Evolutionary conservation across 2,329 filamentous ascomycete species (phyloP), one percentile per base, ranked within the genome.

Genomic region (Aspergillus sp.): DNA sequence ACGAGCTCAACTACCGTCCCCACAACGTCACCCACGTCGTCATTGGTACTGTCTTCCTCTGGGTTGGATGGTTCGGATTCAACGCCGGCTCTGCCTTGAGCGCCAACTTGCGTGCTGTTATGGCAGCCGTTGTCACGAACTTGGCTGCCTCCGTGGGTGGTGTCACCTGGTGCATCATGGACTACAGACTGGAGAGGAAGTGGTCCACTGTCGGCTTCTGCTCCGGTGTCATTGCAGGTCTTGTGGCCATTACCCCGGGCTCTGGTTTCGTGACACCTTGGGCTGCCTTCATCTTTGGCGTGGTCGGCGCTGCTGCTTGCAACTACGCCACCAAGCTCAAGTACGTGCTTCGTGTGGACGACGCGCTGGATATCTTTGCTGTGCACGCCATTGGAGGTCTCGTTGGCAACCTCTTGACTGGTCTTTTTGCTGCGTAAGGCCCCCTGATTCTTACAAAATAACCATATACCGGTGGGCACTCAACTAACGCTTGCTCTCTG

Each of bases 11-110:
- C 80, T 96, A 94, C 77, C 89, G 92, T 54, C 92, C 92, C 8
- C 92, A 96, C 81, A 96, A 96, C 70, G 91, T 96, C 50, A 95
- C 92, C 3, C 91, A 96, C 75, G 92, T 96, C 67, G 91, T 96
- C 55, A 90, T 96, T 58, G 92, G 92, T 30, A 96, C 92, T 3
- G 91, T 96, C 50, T 96, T 96, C 79, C 87, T 96, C 15, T 96
- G 92, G 92, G 90, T 96, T 15, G 92, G 92, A 57, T 96, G 92
- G 92, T 96, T 96, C 71, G 92, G 92, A 51, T 96, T 96, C 86
- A 96, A 96, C 70, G 91, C 90, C 53, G 92, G 92, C 65, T 92
- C 89, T 15, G 92, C 91, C 13, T 81, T 95, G 58, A 83, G 88
- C 52, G 91, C 91, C 54, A 96, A 95, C 75, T 77, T 96, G 71